phyloP scores from a whole-genome alignment of 2,329 filamentous ascomycete genomes.

The Alternaria infectoria region DNA sequence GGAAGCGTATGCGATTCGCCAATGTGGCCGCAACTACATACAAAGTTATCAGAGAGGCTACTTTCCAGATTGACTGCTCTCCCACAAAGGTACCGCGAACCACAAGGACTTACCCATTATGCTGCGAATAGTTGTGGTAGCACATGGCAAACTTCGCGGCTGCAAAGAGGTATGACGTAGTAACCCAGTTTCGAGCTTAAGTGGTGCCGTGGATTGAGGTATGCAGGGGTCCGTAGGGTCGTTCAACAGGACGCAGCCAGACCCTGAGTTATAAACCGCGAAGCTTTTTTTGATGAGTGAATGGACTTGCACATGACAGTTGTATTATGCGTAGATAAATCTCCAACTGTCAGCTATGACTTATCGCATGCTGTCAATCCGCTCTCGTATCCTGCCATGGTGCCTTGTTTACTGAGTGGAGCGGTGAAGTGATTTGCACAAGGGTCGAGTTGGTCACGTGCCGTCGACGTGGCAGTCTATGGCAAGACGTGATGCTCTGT shows the following conservation, averaged over 20 bases:
- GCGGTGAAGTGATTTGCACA: constrained; percentile 22
- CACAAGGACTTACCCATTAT: constrained; percentile 21
- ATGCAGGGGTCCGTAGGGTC: constrained; percentile 7
- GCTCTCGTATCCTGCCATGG: not conserved
- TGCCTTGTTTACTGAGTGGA: constrained; percentile 15
- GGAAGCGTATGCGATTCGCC: constrained; percentile 31
- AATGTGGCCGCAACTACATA: constrained; percentile 39
- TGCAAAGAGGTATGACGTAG: constrained; percentile 13
- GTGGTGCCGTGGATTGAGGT: constrained; percentile 1
- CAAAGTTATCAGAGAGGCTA: not conserved
- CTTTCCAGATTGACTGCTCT: not conserved
- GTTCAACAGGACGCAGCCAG: constrained; percentile 5
- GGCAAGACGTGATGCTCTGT: not conserved
- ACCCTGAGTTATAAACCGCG: constrained; percentile 6
- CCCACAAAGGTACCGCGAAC: not conserved
- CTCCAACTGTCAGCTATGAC: not conserved
- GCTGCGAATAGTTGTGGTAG: constrained; percentile 43
- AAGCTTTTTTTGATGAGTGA: constrained; percentile 1
- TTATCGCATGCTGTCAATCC: not conserved
- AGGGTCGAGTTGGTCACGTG: constrained; percentile 19
- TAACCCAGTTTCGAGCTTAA: not conserved
- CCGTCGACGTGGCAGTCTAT: constrained; percentile 8
- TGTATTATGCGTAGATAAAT: not conserved
- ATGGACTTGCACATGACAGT: constrained; percentile 6
- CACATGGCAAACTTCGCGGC: constrained; percentile 25